These are phyloP conservation scores for Solidago caesia DNA, from an alignment of 129 eudicot species.

Conservation along the genomic window DNA sequence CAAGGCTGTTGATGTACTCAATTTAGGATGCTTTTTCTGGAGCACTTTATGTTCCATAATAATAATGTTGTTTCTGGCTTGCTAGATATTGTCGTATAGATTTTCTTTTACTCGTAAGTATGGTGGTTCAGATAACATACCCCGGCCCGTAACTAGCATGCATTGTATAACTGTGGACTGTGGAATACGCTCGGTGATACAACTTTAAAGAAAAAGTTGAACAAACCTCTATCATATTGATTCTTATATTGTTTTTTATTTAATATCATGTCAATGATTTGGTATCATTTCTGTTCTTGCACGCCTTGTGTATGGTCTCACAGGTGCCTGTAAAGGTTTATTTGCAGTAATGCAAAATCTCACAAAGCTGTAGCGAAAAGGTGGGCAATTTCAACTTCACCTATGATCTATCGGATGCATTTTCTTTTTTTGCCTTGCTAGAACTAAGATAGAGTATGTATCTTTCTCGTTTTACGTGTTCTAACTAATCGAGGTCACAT, in stretches of 20 bases:
- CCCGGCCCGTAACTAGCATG: not conserved
- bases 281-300: slow-evolving; percentile 29
- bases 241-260: slow-evolving; percentile 8
- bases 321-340: slow-evolving; percentile 7
- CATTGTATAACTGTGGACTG: too few relatives aligned
- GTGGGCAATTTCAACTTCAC: slow-evolving; percentile 10
- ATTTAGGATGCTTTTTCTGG: slow-evolving; percentile 19
- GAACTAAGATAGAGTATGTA: not conserved
- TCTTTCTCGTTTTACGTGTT: not conserved
- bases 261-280: slow-evolving; percentile 13
- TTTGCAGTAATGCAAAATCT: slow-evolving; percentile 18
- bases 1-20: slow-evolving; percentile 16
- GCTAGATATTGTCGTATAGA: slow-evolving; percentile 14
- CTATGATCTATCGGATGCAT: slow-evolving; percentile 5
- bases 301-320: slow-evolving; percentile 30
- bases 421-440: not conserved
- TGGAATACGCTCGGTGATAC: too few relatives aligned
- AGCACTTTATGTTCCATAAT: slow-evolving; percentile 9
- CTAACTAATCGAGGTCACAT: not conserved
- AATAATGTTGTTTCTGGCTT: slow-evolving; percentile 25
- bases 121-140: slow-evolving; percentile 15
- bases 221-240: not conserved
- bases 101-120: slow-evolving; percentile 8
- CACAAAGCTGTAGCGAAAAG: slow-evolving; percentile 1
- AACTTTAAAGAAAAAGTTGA: not conserved